Evolutionary conservation across 2,329 filamentous ascomycete genomes (phyloP).

Genomic region (Aspergillus hortae): DNA sequence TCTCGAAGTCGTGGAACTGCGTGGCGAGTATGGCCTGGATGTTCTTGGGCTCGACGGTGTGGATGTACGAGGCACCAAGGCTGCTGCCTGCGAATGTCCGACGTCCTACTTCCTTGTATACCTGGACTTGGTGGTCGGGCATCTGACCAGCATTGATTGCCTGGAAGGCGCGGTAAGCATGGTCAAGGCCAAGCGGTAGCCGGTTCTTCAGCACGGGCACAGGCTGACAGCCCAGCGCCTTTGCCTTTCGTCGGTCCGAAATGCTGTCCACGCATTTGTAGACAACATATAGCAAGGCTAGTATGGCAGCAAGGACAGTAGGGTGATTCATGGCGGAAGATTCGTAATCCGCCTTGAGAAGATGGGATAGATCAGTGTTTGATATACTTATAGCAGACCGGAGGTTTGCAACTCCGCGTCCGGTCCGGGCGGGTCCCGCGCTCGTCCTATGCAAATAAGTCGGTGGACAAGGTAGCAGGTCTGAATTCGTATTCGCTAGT

Average conservation of each 20-base stretch:
- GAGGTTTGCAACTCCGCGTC: too few relatives aligned
- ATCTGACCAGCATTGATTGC: background rate
- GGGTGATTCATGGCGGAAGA: background rate
- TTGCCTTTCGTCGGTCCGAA: background rate
- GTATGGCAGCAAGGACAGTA: background rate
- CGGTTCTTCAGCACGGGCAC: background rate
- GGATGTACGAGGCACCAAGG: background rate
- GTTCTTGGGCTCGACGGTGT: conserved; percentile 48
- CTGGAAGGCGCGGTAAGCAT: background rate
- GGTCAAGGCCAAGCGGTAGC: background rate
- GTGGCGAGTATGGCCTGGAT: conserved; percentile 54
- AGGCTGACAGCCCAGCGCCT: background rate
- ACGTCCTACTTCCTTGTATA: background rate
- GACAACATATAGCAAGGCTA: background rate
- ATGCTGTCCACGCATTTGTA: background rate
- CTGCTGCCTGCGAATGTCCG: background rate
- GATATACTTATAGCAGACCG: too few relatives aligned
- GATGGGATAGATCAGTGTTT: too few relatives aligned
- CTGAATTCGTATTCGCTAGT: too few relatives aligned
- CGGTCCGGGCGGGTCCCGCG: too few relatives aligned
- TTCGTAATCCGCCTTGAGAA: too few relatives aligned
- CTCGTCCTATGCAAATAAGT: too few relatives aligned
- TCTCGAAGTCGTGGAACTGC: conserved; percentile 51
- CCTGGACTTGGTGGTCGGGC: background rate
- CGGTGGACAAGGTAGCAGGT: too few relatives aligned